Evolutionary conservation across 192 early-diverging fungal species (phyloP), one percentile per base, ranked within the genome.

Genomic region (Podila horticola): DNA sequence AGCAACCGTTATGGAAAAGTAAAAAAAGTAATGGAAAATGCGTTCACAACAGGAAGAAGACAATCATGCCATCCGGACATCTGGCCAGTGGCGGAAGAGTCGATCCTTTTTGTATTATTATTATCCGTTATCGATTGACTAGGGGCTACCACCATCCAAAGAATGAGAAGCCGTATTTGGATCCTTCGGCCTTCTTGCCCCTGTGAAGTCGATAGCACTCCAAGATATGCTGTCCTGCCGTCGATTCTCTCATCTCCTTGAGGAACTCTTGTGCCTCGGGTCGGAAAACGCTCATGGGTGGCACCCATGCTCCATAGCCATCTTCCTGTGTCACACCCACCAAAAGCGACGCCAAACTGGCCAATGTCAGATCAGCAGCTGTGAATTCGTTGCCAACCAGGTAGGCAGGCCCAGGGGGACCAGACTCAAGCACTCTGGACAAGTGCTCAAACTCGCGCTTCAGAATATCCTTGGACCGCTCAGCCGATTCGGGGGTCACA

Each of bases 391-490:
- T 81, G 5, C 77, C 77, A 11, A 81, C 52, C 55, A 81, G 31
- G 30, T 81, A 73, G 1, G 71, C 66, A 10, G 65, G 71, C 5
- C 71, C 77, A 3, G 70, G 41, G 4, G 70, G 62, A 0, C 62
- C 66, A 12, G 77, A 73, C 52, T 81, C 71, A 9, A 81, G 71
- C 0, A 81, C 66, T 22, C 67, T 58, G 22, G 77, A 81, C 29
- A 81, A 31, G 20, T 81, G 77, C 31, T 64, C 77, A 66, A 81
- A 81, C 57, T 81, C 77, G 26, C 71, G 70, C 51, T 55, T 63
- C 50, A 81, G 34, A 49, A 72, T 70, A 15, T 81, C 77, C 36
- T 62, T 81, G 26, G 77, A 81, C 28, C 71, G 60, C 1, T 60
- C 34, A 4, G 64, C 77, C 19, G 77, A 81, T 1, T 22, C 57